Percentiles rank a stretch among this genome's conserved stretches.
These are phyloP conservation scores for Astrothelium subdiscretum DNA, from an alignment of 495 filamentous ascomycete genomes.

Conservation along the genomic window DNA sequence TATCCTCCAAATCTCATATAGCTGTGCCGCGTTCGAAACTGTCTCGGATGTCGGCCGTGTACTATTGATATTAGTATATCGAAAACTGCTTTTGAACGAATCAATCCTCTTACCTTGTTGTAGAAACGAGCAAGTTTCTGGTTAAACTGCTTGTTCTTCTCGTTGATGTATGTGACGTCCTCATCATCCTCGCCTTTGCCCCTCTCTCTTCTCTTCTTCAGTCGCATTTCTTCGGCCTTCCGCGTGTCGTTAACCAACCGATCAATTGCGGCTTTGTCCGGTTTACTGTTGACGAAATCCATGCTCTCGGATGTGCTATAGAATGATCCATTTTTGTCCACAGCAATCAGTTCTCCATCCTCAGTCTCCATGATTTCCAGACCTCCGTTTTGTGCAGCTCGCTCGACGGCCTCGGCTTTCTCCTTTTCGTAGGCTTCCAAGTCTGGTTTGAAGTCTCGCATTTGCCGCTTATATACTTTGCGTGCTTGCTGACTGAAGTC, in stretches of 20 bases:
- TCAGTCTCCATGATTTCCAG: slow-evolving; percentile 88
- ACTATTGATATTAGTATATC: slow-evolving; percentile 28
- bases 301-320: slow-evolving; percentile 76
- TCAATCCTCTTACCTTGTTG: slow-evolving; percentile 46
- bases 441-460: slow-evolving; percentile 50
- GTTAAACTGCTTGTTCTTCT: slow-evolving; percentile 99
- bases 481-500: slow-evolving; percentile 78
- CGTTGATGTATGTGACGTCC: slow-evolving; percentile 98
- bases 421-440: slow-evolving; percentile 72
- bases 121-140: slow-evolving; percentile 91
- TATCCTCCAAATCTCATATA: slow-evolving; percentile 39
- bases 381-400: slow-evolving; percentile 65
- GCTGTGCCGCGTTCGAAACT: slow-evolving; percentile 95
- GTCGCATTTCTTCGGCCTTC: slow-evolving; percentile 74
- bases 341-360: slow-evolving; percentile 85
- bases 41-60: slow-evolving; percentile 92
- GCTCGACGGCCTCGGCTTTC: slow-evolving; percentile 73
- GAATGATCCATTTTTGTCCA: slow-evolving; percentile 82
- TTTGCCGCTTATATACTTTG: slow-evolving; percentile 88
- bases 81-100: neutral
- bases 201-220: slow-evolving; percentile 75
- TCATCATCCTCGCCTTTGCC: slow-evolving; percentile 55
- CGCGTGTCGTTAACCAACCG: slow-evolving; percentile 72
- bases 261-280: slow-evolving; percentile 82
- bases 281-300: slow-evolving; percentile 73